Evolutionary conservation across 2,329 filamentous ascomycete genomes (phyloP).

Genomic region (Exophiala spinifera): DNA sequence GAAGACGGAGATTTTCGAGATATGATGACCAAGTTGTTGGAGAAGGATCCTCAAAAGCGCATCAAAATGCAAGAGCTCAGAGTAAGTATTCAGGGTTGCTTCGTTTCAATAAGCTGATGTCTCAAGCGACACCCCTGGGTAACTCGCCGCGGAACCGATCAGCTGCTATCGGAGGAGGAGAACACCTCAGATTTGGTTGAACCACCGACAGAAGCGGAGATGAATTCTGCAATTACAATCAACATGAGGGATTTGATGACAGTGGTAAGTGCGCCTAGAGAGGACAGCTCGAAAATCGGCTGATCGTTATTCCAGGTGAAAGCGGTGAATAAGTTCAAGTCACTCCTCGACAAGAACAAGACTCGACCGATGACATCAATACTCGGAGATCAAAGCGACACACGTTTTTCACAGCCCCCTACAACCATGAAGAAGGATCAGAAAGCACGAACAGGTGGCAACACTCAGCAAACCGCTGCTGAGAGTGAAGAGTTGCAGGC

Average conservation of each 20-base stretch:
- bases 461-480: conserved; percentile 45
- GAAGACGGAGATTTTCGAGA: conserved; percentile 69
- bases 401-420: conserved; percentile 58
- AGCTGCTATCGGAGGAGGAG: conserved; percentile 74
- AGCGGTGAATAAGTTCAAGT: conserved; percentile 86
- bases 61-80: conserved; percentile 80
- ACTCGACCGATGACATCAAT: conserved; percentile 56
- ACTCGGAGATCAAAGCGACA: conserved; percentile 52
- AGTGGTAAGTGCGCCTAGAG: conserved; percentile 49
- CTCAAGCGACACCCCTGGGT: conserved; percentile 87
- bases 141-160: conserved; percentile 73
- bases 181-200: conserved; percentile 81
- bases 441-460: conserved; percentile 4
- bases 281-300: background rate
- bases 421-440: conserved; percentile 46
- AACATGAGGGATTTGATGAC: conserved; percentile 84
- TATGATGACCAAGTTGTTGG: conserved; percentile 68
- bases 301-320: conserved; percentile 61
- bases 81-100: conserved; percentile 53
- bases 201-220: conserved; percentile 82
- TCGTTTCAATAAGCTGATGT: conserved; percentile 11
- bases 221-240: conserved; percentile 84
- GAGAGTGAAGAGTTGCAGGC: conserved; percentile 53
- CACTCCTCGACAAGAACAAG: conserved; percentile 60
- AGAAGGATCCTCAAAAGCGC: conserved; percentile 79